phyloP scores from a whole-genome alignment of 2,329 filamentous ascomycete genomes.

The Alternaria conjuncta region DNA sequence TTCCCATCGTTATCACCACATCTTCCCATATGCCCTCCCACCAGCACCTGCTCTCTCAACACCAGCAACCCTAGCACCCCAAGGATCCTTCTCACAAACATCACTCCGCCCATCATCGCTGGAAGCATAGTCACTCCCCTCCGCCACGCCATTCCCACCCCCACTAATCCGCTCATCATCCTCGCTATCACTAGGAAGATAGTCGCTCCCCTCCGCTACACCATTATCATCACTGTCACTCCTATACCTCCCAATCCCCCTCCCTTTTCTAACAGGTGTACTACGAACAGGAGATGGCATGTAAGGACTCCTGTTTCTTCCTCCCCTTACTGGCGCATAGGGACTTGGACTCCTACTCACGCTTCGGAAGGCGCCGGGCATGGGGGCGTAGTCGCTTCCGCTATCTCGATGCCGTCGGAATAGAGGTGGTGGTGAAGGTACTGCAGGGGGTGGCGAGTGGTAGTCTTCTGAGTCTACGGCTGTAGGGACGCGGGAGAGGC shows the following conservation, averaged over 20 bases:
- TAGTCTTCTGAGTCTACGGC: not conserved
- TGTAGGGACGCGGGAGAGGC: not conserved
- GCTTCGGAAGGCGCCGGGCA: not conserved
- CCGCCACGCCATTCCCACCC: not conserved
- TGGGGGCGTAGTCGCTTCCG: not conserved
- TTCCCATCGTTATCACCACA: not conserved
- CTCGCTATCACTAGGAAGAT: constrained; percentile 1
- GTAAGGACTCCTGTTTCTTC: not conserved
- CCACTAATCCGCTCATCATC: not conserved
- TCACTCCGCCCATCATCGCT: not conserved
- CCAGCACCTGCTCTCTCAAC: not conserved
- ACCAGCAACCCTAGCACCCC: not conserved
- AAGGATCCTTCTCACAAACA: not conserved
- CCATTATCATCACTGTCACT: constrained; percentile 5
- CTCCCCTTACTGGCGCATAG: not conserved
- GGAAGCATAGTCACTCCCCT: not conserved
- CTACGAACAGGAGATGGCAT: not conserved
- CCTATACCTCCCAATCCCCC: not conserved
- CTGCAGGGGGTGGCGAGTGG: not conserved
- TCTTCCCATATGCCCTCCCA: not conserved
- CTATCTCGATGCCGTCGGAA: not conserved
- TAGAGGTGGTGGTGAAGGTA: not conserved
- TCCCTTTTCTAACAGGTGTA: not conserved
- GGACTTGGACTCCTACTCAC: not conserved
- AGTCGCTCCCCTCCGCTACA: constrained; percentile 3